Base-by-base conservation (phyloP, 495 filamentous ascomycete species). In the Trichoderma virens region DNA sequence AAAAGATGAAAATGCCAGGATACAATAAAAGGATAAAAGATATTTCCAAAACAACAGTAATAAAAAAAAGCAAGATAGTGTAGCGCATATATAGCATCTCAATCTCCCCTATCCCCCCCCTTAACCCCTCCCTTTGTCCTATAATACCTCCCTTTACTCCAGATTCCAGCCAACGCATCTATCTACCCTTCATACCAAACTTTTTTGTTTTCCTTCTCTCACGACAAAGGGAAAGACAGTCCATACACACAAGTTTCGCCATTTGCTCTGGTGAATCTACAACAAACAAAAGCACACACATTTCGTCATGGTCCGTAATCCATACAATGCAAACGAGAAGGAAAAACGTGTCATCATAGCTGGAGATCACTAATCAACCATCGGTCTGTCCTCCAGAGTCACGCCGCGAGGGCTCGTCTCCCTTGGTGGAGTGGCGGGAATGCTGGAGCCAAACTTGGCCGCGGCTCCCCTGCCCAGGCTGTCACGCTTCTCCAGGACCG, bases 331-430 rank as follows among this genome's bases (percentile, higher is more conserved):
- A 61, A 34, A 61, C 2, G 31, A 35, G 18, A 23, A 35, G 28
- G 31, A 34, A 61, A 25, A 35, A 2, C n/a, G 38, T 35, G 30
- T 41, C 4, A 25, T 35, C 31, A 20, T 11, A 35, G 30, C 7
- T 23, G 35, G 59, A 34, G 20, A 60, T 67, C 63, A 66, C 69
- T 74, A 76, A 56, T 76, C 72, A 64, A 74, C 70, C 74, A 76
- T 76, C 18, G 74, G 72, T 74, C 83, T 85, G 71, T 96, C 92
- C 64, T 86, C 87, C 74, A 96, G 81, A 63, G 86, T 89, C 30
- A 96, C 90, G 27, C 92, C 90, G 66, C 16, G 72, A 69, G 73
- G 72, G 3, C 67, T 65, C 38, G 51, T 65, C 23, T 71, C 70
- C 18, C 60, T 66, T 38, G 71, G 62, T 5, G 70, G 41, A 35